A percentile compares a stretch with the other conserved stretches of the same genome.
These are phyloP conservation scores for Hanseniaspora pseudoguilliermondii DNA, from an alignment of 805 yeast genomes.

Conservation along the genomic window DNA sequence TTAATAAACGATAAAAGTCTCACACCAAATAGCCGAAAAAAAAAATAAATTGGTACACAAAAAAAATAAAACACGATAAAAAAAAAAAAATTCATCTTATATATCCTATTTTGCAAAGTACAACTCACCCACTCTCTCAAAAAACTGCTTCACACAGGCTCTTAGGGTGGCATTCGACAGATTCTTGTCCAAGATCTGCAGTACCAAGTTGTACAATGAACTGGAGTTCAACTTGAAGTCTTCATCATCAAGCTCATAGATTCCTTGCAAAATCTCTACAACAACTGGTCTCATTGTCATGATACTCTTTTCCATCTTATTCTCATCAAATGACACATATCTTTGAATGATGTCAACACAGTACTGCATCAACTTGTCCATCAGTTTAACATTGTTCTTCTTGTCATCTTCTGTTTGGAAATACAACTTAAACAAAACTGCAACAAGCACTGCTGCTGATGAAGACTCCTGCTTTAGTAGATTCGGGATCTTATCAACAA, in stretches of 20 bases:
- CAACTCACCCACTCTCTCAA: slow-evolving; percentile 43
- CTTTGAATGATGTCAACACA: slow-evolving; percentile 60
- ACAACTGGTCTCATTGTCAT: slow-evolving; percentile 87
- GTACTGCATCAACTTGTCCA: slow-evolving; percentile 41
- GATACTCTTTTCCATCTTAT: slow-evolving; percentile 63
- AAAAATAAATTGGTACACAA: background rate
- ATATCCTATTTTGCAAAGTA: background rate
- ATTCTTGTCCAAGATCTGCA: slow-evolving; percentile 47
- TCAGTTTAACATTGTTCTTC: slow-evolving; percentile 39
- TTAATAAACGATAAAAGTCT: no score
- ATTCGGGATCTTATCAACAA: slow-evolving; percentile 85
- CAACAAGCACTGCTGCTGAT: slow-evolving; percentile 75
- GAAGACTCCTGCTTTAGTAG: slow-evolving; percentile 82
- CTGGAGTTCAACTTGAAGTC: slow-evolving; percentile 55
- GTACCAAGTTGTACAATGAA: slow-evolving; percentile 44
- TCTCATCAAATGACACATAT: slow-evolving; percentile 59
- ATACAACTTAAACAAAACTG: slow-evolving; percentile 67
- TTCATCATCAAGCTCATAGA: slow-evolving; percentile 57
- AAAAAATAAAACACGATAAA: background rate
- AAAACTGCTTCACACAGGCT: slow-evolving; percentile 45
- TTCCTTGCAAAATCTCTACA: slow-evolving; percentile 74
- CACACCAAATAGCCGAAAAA: no score
- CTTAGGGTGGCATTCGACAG: slow-evolving; percentile 36
- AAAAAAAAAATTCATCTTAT: background rate
- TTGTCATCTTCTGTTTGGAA: slow-evolving; percentile 27